A percentile compares a stretch with the other conserved stretches of the same genome.
These are phyloP conservation scores for Psilocybe subaeruginosa DNA, from an alignment of 768 basidiomycete species.

Conservation along the genomic window DNA sequence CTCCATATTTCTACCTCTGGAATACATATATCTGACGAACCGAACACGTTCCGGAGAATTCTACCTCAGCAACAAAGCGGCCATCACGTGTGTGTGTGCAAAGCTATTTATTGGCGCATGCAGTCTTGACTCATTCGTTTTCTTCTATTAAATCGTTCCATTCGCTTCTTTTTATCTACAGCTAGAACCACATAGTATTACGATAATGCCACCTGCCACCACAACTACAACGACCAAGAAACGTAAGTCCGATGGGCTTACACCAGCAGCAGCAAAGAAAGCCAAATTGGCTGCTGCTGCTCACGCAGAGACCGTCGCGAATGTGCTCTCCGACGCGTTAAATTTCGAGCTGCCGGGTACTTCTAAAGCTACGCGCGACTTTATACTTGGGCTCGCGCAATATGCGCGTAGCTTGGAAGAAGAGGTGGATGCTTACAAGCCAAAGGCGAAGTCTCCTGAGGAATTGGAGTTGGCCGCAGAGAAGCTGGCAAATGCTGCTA, in stretches of 20 bases:
- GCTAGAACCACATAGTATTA: too few relatives aligned
- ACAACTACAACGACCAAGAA: slow-evolving; percentile 27
- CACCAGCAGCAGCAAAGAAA: slow-evolving; percentile 28
- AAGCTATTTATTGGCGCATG: too few relatives aligned
- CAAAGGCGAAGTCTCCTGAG: slow-evolving; percentile 36
- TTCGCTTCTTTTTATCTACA: not conserved
- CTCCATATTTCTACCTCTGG: too few relatives aligned
- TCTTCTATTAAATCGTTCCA: not conserved
- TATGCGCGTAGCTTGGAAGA: slow-evolving; percentile 32
- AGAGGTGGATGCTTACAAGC: slow-evolving; percentile 24
- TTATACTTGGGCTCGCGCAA: slow-evolving; percentile 22
- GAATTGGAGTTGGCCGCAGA: slow-evolving; percentile 44
- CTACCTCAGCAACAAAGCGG: too few relatives aligned
- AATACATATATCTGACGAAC: too few relatives aligned
- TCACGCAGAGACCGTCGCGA: slow-evolving; percentile 27
- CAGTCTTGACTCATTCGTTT: too few relatives aligned
- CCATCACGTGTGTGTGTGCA: too few relatives aligned
- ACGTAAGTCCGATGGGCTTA: slow-evolving; percentile 37
- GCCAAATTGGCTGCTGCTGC: slow-evolving; percentile 31
- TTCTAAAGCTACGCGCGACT: slow-evolving; percentile 22
- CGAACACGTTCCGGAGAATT: too few relatives aligned
- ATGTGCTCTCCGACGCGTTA: slow-evolving; percentile 39
- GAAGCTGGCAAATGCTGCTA: slow-evolving; percentile 46
- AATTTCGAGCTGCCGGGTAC: slow-evolving; percentile 38
- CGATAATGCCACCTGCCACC: slow-evolving; percentile 2